phyloP scores from a whole-genome alignment of 805 yeast genomes.

The Candida xyloterini region DNA sequence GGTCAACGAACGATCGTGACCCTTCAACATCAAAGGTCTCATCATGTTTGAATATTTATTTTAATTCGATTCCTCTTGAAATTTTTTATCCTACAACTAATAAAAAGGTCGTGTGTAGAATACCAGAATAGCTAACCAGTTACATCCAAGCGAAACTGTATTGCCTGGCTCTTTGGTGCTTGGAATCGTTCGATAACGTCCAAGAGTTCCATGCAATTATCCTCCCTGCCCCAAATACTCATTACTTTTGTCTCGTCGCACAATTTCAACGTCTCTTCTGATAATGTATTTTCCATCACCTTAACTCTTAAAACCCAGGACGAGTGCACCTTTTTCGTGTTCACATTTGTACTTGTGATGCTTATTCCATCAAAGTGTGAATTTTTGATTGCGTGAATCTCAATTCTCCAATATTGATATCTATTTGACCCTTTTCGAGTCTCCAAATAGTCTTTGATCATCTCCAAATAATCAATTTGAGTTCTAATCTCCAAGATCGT shows the following conservation, averaged over 20 bases:
- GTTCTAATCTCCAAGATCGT: slow-evolving; percentile 6
- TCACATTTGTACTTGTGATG: not conserved
- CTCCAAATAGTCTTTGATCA: slow-evolving; percentile 4
- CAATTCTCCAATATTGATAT: slow-evolving; percentile 6
- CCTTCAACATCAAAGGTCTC: slow-evolving; percentile 76
- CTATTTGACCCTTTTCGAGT: not conserved
- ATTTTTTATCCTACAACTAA: slow-evolving; percentile 7
- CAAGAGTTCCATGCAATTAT: not conserved
- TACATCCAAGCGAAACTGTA: not conserved
- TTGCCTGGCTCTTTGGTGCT: not conserved
- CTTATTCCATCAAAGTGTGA: not conserved
- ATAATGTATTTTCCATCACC: not conserved
- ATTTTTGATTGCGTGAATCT: not conserved
- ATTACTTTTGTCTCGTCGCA: not conserved
- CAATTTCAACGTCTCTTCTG: not conserved
- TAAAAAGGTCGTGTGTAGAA: slow-evolving; percentile 5
- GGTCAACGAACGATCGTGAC: slow-evolving; percentile 96
- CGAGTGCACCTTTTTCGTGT: slow-evolving; percentile 1
- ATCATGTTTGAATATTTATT: slow-evolving; percentile 32
- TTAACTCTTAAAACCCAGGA: not conserved
- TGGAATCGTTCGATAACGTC: not conserved
- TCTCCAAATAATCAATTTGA: not conserved
- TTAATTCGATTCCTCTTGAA: slow-evolving; percentile 5
- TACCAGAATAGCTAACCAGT: not conserved
- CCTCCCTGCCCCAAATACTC: not conserved